Evolutionary conservation across 768 basidiomycete species (phyloP), one percentile per base, ranked within the genome.

Genomic region (Suillus spraguei): DNA sequence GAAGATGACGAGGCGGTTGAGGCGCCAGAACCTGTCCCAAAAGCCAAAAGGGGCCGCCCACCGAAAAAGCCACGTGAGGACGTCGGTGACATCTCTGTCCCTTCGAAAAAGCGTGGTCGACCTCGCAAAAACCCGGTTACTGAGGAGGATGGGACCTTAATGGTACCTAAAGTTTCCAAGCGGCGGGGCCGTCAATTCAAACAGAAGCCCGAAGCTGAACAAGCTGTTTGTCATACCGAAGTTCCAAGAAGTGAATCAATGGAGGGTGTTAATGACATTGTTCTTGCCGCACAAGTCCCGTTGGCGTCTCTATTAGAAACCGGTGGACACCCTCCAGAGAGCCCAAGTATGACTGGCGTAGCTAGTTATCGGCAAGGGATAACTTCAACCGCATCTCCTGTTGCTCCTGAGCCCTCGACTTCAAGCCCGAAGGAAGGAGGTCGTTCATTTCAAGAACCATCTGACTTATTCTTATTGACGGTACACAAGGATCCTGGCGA

Each of bases 21-120:
- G 41, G 73, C 63, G 50, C 54, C 56, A 44, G 74, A 70, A 59
- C 60, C 52, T 3, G 63, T 50, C 60, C 69, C 63, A 44, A 76
- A 68, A 63, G 67, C 33, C 59, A 91, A 89, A 72, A 83, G 82
- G 67, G 87, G 86, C 28, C 77, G 86, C 39, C 39, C 41, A 32
- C 78, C 81, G 61, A 90, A 85, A 67, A 65, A 69, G 49, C 67
- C 64, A 20, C 61, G 32, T 8, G 58, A 59, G 39, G 64, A 69
- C 54, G 70, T 64, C 58, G 66, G 60, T 35, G 8, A 47, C 49
- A 33, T 66, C 5, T 42, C 42, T 16, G 62, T 65, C 22, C 64
- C 65, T 16, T 71, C 74, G 36, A 82, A 76, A 70, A 77, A 71
- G 64, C 73, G 76, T 10, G 79, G 78, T 35, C 71, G 77, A 35